phyloP scores from a whole-genome alignment of 176 grass and related monocot species.

The Carex scoparia region DNA sequence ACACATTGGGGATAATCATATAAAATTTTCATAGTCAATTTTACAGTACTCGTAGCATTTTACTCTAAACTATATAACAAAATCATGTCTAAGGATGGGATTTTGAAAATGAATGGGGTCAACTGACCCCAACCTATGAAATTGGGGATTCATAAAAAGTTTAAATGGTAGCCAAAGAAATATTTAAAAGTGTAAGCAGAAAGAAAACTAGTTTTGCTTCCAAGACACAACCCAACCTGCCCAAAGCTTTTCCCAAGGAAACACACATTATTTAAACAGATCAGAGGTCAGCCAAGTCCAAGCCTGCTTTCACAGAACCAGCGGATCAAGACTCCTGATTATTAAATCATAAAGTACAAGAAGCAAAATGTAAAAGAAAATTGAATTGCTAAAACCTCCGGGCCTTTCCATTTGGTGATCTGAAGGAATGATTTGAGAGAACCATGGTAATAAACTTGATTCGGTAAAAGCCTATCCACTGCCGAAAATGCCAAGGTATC shows the following conservation, averaged over 20 bases:
- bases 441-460: constrained; percentile 89
- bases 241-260: not conserved
- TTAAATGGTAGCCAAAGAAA: not conserved
- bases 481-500: constrained; percentile 87
- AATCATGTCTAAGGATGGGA: too few relatives aligned
- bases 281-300: not conserved
- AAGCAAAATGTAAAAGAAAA: not conserved
- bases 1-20: too few relatives aligned
- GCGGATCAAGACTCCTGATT: not conserved
- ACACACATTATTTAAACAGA: not conserved
- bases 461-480: constrained; percentile 71
- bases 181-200: not conserved
- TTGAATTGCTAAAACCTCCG: constrained; percentile 52
- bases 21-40: too few relatives aligned
- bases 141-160: too few relatives aligned
- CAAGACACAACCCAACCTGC: not conserved
- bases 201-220: not conserved
- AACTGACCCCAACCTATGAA: too few relatives aligned
- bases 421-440: constrained; percentile 96
- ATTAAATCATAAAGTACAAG: not conserved
- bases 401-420: constrained; percentile 96
- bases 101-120: too few relatives aligned
- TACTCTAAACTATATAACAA: too few relatives aligned
- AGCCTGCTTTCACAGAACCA: not conserved
- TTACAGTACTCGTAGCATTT: too few relatives aligned